Base-by-base conservation (phyloP, 1,139 yeast species). In the Pichia sp. region DNA sequence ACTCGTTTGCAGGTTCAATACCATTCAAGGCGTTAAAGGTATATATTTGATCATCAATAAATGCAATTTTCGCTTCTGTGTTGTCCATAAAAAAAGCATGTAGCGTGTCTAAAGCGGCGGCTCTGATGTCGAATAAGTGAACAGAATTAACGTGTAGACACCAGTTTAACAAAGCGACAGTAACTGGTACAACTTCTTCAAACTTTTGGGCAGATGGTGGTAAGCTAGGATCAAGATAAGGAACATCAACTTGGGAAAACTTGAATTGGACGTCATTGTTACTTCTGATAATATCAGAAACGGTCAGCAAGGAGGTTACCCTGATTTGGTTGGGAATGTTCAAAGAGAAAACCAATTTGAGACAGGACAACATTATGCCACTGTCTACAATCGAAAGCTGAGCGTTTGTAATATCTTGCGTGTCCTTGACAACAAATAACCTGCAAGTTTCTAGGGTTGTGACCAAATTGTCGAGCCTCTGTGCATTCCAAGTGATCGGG, bases 241-340 rank as follows among this genome's bases (percentile, higher is more conserved):
- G 99, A 5, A 93, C 96, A 66, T 93, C 98, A 22, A 91, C 83
- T 52, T 82, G 82, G 3, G 90, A 76, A 62, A 93, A 85, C 57
- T 81, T 81, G 23, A 71, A 71, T 66, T 90, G 97, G 37, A 86
- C 75, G 9, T 72, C 76, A 13, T 76, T 67, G 66, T 88, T 84
- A 40, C 82, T 78, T 55, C 82, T 72, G 4, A 93, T 84, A 40
- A 91, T 73, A 59, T 86, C 93, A 1, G 95, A 91, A 1, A 88
- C 82, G 0, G 96, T 81, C 12, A 83, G 70, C 45, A 93, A 73
- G 0, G 96, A 87, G 37, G 75, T 68, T 1, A 85, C 76, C 57
- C 96, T 78, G 4, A 89, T 75, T 0, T 75, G 68, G 55, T 80
- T 79, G 7, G 89, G 86, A 1, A 88, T 80, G 12, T 69, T 64